Conservation (phyloP, 2,329 filamentous ascomycete genomes). For the Trichoderma asperellum region DNA sequence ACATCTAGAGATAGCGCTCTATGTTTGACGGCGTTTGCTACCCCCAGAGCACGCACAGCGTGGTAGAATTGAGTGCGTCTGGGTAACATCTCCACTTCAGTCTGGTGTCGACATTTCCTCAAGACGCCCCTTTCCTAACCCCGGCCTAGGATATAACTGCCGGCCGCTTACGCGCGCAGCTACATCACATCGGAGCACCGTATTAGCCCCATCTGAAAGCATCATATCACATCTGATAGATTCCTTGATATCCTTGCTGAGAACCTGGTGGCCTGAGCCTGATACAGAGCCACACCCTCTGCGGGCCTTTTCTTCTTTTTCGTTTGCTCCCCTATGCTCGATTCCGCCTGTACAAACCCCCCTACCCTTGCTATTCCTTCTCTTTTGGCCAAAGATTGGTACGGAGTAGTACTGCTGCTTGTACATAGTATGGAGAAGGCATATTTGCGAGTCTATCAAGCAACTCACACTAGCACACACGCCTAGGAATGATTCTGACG, state of each 20-base stretch:
- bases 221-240: conserved; percentile 29
- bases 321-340: not conserved
- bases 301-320: conserved; percentile 11
- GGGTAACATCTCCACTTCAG: conserved; percentile 12
- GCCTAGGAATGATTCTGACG: not conserved
- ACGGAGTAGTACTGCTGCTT: not conserved
- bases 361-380: not conserved
- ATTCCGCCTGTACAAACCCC: not conserved
- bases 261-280: conserved; percentile 20
- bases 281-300: conserved; percentile 16
- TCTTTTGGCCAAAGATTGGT: not conserved
- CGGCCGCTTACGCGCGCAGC: conserved; percentile 28
- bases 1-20: not conserved
- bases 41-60: not conserved
- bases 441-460: conserved; percentile 1
- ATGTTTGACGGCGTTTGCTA: not conserved
- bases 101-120: conserved; percentile 17
- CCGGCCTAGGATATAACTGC: conserved; percentile 20
- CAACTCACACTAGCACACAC: not conserved
- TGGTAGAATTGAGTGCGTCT: not conserved
- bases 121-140: conserved; percentile 17
- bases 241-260: conserved; percentile 18
- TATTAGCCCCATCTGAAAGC: conserved; percentile 25
- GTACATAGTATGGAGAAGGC: not conserved
- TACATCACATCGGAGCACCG: conserved; percentile 28